Conservation (phyloP, 805 yeast genomes). For the Danielia reshetovae region DNA sequence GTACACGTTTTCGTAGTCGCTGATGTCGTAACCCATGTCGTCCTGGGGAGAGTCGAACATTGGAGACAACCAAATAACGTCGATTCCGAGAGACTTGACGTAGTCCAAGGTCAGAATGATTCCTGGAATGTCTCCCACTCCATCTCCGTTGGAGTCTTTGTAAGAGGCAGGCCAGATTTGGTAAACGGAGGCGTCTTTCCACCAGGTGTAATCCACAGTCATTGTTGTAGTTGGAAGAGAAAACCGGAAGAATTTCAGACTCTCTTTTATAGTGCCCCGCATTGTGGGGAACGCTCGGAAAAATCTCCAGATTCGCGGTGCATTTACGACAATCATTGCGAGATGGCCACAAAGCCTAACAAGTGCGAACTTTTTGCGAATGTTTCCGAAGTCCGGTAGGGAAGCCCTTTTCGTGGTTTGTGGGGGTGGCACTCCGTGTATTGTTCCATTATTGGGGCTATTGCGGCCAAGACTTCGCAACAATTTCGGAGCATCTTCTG, state of each 20-base stretch:
- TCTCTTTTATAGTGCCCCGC: background rate
- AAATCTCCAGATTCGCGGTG: background rate
- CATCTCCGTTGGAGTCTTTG: constrained; percentile 57
- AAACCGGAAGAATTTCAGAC: too few species aligned
- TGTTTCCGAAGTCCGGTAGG: too few species aligned
- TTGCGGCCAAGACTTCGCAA: too few species aligned
- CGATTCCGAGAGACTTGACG: constrained; percentile 46
- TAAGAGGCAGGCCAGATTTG: constrained; percentile 62
- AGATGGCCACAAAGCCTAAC: too few species aligned
- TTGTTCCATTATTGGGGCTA: too few species aligned
- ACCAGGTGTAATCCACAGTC: constrained; percentile 35
- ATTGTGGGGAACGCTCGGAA: too few species aligned
- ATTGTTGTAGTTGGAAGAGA: too few species aligned
- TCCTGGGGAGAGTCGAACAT: constrained; percentile 56
- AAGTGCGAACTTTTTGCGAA: constrained; percentile 1
- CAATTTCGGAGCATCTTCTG: too few species aligned
- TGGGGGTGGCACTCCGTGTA: too few species aligned
- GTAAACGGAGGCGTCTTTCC: constrained; percentile 55
- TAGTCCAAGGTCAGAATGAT: constrained; percentile 50
- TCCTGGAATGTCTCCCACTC: constrained; percentile 56
- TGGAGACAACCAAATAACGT: constrained; percentile 55
- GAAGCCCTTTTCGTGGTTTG: too few species aligned
- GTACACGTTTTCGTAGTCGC: constrained; percentile 50
- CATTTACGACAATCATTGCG: background rate
- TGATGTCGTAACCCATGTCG: constrained; percentile 62